Base-by-base conservation (phyloP, 371 early-diverging fungal genomes). In the Furculomyces boomerangus region DNA sequence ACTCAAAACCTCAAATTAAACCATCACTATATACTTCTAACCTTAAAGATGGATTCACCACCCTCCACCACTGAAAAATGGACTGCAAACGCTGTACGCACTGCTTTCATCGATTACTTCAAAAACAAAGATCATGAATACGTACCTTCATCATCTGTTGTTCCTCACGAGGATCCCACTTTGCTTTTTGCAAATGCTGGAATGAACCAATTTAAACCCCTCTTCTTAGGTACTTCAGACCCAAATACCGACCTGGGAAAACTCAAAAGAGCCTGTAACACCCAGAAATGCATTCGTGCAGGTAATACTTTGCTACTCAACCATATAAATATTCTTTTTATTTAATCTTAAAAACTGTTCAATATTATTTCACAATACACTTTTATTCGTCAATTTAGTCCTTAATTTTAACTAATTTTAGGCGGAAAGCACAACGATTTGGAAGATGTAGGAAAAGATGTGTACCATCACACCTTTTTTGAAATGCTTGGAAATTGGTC, bases 401-500 rank as follows among this genome's bases (percentile, higher is more conserved):
- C 30, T 30, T 1, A 22, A 29, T 18, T 50, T 29, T 25, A 29
- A 8, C 39, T 28, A 24, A 35, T 24, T 22, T 26, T 57, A 91
- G 93, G 99, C 67, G 99, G 99, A 51, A 99, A 99, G 76, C 99
- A 99, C 73, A 99, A 99, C 68, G 99, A 99, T 74, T 80, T 99
- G 55, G 99, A 99, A 55, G 99, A 99, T 73, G 99, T 99, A 24
- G 99, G 99, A 55, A 95, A 90, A 68, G 99, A 99, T 67, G 91
- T 89, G 5, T 99, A 99, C 70, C 99, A 99, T 72, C 99, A 99
- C 71, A 99, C 99, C 35, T 99, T 94, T 76, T 99, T 99, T 76
- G 99, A 99, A 74, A 99, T 99, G 99, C 74, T 99, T 72, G 99
- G 99, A 53, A 99, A 99, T 78, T 99, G 99, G 99, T 97, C 98